Evolutionary conservation across 257 asterid genomes (phyloP).

Genomic region (Orobanche coerulescens): DNA sequence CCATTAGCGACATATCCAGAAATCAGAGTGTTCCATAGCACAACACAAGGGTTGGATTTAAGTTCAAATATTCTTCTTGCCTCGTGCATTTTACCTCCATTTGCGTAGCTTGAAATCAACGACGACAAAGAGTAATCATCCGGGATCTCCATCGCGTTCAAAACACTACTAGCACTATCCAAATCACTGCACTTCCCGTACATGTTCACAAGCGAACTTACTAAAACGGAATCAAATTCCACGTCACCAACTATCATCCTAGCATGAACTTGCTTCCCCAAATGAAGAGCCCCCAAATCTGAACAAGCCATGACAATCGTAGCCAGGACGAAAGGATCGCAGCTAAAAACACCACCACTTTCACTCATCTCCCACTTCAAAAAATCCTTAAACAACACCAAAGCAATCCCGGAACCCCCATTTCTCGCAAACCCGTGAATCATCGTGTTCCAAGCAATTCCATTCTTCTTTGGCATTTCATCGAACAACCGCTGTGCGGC

Average conservation of each 20-base stretch:
- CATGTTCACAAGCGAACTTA: conserved; percentile 74
- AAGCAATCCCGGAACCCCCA: conserved; percentile 39
- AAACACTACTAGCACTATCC: conserved; percentile 38
- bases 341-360: conserved; percentile 5
- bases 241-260: conserved; percentile 39
- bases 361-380: conserved; percentile 29
- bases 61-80: conserved; percentile 51
- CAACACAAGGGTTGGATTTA: conserved; percentile 43
- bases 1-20: conserved; percentile 59
- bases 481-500: conserved; percentile 30
- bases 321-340: conserved; percentile 29
- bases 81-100: conserved; percentile 48
- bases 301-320: conserved; percentile 50
- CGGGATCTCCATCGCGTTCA: conserved; percentile 35
- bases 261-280: conserved; percentile 81
- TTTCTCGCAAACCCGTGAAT: conserved; percentile 59
- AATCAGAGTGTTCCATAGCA: conserved; percentile 62
- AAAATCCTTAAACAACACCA: conserved; percentile 45
- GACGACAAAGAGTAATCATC: conserved; percentile 78
- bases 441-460: conserved; percentile 54
- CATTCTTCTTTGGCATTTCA: conserved; percentile 72
- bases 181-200: conserved; percentile 70
- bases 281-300: conserved; percentile 32
- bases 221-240: conserved; percentile 54
- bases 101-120: conserved; percentile 59